A percentile compares a stretch with the other conserved stretches of the same genome.
phyloP scores from a whole-genome alignment of 805 yeast species.

The Saturnispora hagleri region DNA sequence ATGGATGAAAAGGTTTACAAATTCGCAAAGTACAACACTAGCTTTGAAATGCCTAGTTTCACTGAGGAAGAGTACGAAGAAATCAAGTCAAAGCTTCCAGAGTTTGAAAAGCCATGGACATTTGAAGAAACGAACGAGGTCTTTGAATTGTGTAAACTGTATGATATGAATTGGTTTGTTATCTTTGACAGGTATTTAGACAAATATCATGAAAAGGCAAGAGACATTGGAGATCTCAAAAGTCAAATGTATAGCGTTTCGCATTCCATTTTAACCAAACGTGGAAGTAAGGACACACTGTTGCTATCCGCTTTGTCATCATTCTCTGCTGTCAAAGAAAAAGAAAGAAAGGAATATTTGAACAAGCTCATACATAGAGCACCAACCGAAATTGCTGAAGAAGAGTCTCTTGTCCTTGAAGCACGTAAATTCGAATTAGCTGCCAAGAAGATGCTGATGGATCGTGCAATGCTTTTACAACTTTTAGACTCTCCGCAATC shows the following conservation, averaged over 20 bases:
- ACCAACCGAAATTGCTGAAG: slow-evolving; percentile 97
- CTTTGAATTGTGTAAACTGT: slow-evolving; percentile 55
- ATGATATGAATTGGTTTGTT: slow-evolving; percentile 63
- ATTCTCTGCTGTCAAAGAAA: slow-evolving; percentile 63
- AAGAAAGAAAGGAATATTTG: slow-evolving; percentile 72
- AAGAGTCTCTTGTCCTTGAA: slow-evolving; percentile 86
- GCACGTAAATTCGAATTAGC: slow-evolving; percentile 88
- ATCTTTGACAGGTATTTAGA: slow-evolving; percentile 49
- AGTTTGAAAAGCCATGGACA: slow-evolving; percentile 40
- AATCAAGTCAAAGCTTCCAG: not conserved
- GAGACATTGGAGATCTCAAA: slow-evolving; percentile 73
- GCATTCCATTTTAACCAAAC: slow-evolving; percentile 38
- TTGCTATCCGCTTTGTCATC: slow-evolving; percentile 52
- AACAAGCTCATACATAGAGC: slow-evolving; percentile 69
- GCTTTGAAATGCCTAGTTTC: slow-evolving; percentile 61
- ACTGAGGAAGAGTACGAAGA: slow-evolving; percentile 49
- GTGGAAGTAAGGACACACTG: slow-evolving; percentile 32
- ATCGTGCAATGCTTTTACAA: slow-evolving; percentile 69
- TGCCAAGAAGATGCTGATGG: slow-evolving; percentile 79
- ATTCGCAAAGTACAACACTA: slow-evolving; percentile 68
- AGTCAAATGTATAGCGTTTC: slow-evolving; percentile 70
- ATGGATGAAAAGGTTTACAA: slow-evolving; percentile 30
- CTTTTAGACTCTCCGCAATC: slow-evolving; percentile 82
- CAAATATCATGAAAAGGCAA: slow-evolving; percentile 31
- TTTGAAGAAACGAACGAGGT: slow-evolving; percentile 70